Base-by-base conservation (phyloP, 805 yeast genomes). In the Yamadazyma endophytica region DNA sequence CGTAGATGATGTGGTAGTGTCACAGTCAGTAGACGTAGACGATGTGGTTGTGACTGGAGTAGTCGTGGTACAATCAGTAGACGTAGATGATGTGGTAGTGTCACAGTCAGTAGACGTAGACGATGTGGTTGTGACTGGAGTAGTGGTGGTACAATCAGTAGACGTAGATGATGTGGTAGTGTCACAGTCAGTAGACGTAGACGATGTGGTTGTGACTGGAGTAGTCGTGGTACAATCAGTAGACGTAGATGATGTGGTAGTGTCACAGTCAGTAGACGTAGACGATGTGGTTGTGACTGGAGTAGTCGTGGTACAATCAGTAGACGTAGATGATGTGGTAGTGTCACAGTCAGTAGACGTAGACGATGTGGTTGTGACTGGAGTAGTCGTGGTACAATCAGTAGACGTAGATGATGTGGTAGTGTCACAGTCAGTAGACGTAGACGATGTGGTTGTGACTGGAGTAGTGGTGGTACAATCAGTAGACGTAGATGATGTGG, bases 71-170 rank as follows among this genome's bases (percentile, higher is more conserved):
- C 8, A 17, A 17, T 23, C 21, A 11, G 12, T 5, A 11, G 13
- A n/a, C 7, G 29, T 6, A 15, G 36, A 15, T 13, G 18, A 9
- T 12, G 33, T 23, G 14, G 26, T 23, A 23, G 26, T 23, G 12
- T 23, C 26, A 23, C 26, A 23, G 26, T 23, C 26, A 23, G 26
- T 9, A 14, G 21, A 11, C n/a, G n/a, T n/a, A n/a, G n/a, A n/a
- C n/a, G n/a, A n/a, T 7, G 7, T 14, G 20, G 30, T 8, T 9
- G n/a, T n/a, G n/a, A n/a, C n/a, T n/a, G n/a, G n/a, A n/a, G 30
- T 21, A 8, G 30, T 9, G 28, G 11, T 14, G 28, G 20, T 9
- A 19, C 8, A 17, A 17, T 23, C 21, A 11, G 12, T 5, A 11
- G 13, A n/a, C 7, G 29, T 6, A 15, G 36, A 15, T 13, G 18